Conservation (phyloP, 2,329 filamentous ascomycete genomes). For the Trichoderma atroviride region DNA sequence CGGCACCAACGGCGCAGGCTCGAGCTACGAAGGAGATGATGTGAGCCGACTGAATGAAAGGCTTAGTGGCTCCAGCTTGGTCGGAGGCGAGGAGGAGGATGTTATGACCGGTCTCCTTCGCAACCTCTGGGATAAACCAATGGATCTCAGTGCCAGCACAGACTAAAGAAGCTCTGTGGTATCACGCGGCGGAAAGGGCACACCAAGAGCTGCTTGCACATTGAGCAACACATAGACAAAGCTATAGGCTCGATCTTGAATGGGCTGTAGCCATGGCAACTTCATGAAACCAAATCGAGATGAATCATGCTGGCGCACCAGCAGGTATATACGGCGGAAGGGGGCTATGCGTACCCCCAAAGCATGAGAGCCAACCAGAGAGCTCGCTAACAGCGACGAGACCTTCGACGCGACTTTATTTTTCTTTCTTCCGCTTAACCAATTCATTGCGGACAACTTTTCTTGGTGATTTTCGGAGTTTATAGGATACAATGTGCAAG, state of each 20-base stretch:
- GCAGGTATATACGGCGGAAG: constrained; percentile 1
- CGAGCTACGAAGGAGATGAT: constrained; percentile 53
- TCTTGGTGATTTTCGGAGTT: constrained; percentile 9
- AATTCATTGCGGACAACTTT: not conserved
- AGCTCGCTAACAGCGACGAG: not conserved
- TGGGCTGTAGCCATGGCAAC: not conserved
- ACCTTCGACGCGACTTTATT: not conserved
- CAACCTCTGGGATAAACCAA: constrained; percentile 64
- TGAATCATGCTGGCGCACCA: not conserved
- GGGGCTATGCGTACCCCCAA: not conserved
- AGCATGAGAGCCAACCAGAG: not conserved
- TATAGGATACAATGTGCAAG: constrained; percentile 10
- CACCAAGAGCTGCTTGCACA: not conserved
- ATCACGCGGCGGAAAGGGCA: not conserved
- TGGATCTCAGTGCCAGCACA: constrained; percentile 58
- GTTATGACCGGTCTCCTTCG: constrained; percentile 55
- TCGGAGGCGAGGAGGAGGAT: constrained; percentile 54
- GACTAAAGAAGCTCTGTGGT: not conserved
- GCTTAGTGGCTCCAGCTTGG: constrained; percentile 54
- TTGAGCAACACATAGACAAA: not conserved
- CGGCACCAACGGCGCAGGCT: constrained; percentile 45
- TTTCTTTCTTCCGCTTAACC: not conserved
- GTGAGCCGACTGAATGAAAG: constrained; percentile 45
- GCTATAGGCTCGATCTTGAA: not conserved
- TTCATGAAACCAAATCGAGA: not conserved